Percentiles rank a stretch among this genome's conserved stretches.
Evolutionary conservation across 2,329 filamentous ascomycete species (phyloP).

Genomic region (Didymella glomerata): DNA sequence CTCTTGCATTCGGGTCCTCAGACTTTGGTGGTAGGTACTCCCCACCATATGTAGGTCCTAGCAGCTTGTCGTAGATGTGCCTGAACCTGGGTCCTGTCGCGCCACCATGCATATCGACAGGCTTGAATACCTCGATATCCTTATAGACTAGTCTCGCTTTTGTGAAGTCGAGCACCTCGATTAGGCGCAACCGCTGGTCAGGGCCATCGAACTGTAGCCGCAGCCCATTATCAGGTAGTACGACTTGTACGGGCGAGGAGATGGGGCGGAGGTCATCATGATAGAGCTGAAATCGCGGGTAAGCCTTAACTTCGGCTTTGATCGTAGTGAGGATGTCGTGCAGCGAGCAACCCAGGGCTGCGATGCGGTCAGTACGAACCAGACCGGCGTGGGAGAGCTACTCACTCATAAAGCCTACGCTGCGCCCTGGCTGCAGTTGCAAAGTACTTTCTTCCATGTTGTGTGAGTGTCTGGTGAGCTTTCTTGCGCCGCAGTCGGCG

Average conservation of each 20-base stretch:
- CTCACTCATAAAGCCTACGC: slow-evolving; percentile 54
- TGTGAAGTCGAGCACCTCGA: slow-evolving; percentile 90
- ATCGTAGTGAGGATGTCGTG: slow-evolving; percentile 88
- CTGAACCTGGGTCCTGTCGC: slow-evolving; percentile 76
- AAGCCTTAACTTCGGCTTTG: slow-evolving; percentile 84
- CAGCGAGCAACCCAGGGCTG: slow-evolving; percentile 88
- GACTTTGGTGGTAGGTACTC: slow-evolving; percentile 79
- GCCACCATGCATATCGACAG: slow-evolving; percentile 46
- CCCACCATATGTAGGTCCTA: slow-evolving; percentile 92
- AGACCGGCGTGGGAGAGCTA: background rate
- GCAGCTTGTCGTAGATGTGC: slow-evolving; percentile 90
- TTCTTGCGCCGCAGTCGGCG: slow-evolving; percentile 22
- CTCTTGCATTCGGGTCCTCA: slow-evolving; percentile 62
- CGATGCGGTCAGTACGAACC: slow-evolving; percentile 26
- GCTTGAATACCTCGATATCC: slow-evolving; percentile 78
- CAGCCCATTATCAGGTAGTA: slow-evolving; percentile 84
- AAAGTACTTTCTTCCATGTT: slow-evolving; percentile 45
- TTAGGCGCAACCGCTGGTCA: slow-evolving; percentile 87
- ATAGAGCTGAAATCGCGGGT: slow-evolving; percentile 81
- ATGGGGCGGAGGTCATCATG: slow-evolving; percentile 82
- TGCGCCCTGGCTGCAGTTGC: slow-evolving; percentile 42
- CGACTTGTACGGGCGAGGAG: slow-evolving; percentile 75
- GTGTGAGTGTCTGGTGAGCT: slow-evolving; percentile 1
- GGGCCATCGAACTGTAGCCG: slow-evolving; percentile 92
- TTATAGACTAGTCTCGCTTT: slow-evolving; percentile 86